Evolutionary conservation across 2,329 filamentous ascomycete genomes (phyloP), one percentile per base, ranked within the genome.

Genomic region (Talaromyces sp.): DNA sequence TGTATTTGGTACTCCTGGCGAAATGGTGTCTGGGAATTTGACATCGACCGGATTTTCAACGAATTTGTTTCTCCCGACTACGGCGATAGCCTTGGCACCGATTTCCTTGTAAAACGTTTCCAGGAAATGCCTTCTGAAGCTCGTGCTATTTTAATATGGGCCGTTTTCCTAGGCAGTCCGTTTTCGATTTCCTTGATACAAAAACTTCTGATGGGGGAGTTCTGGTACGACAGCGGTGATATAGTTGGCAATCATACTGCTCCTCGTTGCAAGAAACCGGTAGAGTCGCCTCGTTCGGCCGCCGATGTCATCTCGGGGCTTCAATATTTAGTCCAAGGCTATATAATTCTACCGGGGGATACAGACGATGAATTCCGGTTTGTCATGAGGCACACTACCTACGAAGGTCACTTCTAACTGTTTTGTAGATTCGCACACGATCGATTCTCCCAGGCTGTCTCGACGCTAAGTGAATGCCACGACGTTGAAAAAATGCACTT

Each of bases 1-100:
- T 96, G 90, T 72, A 89, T 97, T 55, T 96, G 88, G 84, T 97
- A 96, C 73, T 91, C 92, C 63, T 96, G 94, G 81, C 87, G 86
- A 66, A 85, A 88, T 64, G 90, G 87, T 53, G 82, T 84, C 52
- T 97, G 93, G 93, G 83, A 88, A 51, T 97, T 88, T 70, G 89
- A 95, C 69, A 77, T 97, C 11, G 92, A 97, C 73, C 86, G 84
- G 64, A 85, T 97, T 1, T 96, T 96, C 69, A 86, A 88, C 53
- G 87, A 95, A 64, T 96, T 97, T 68, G 85, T 89, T 66, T 86
- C 88, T 50, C 87, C 91, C 54, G 85, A 88, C 61, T 88, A 92
- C 68, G 90, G 91, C 58, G 87, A 92, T 62, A 88, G 90, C 10
- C 83, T 96, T 12, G 89, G 92, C 63, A 91, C 87, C 46, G 88